A percentile compares a stretch with the other conserved stretches of the same genome.
Conservation (phyloP, 2,329 filamentous ascomycete genomes). For the Teratosphaeria nubilosa region DNA sequence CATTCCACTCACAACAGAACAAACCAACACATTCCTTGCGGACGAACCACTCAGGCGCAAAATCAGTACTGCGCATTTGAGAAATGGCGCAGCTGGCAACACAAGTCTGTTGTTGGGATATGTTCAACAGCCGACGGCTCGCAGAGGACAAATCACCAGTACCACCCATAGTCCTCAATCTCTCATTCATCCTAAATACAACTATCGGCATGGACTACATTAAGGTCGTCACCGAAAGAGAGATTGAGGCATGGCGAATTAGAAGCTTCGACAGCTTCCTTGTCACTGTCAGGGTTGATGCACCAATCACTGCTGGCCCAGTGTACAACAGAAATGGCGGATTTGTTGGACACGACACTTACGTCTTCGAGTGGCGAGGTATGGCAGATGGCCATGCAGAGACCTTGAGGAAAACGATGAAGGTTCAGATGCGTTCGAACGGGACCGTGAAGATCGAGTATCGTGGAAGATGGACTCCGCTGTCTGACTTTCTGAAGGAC, state of each 20-base stretch:
- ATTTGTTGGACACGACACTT: slow-evolving; percentile 1
- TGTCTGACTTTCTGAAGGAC: slow-evolving; percentile 1
- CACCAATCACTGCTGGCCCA: background rate
- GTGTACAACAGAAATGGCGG: background rate
- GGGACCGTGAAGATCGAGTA: background rate
- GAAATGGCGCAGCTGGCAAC: background rate
- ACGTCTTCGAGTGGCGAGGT: slow-evolving; percentile 1
- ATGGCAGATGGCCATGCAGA: background rate
- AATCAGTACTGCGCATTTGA: background rate
- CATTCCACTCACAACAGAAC: background rate
- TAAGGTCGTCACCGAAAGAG: background rate
- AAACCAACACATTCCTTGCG: background rate
- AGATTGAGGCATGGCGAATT: background rate
- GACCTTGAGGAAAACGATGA: background rate
- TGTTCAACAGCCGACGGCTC: background rate
- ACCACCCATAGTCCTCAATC: background rate
- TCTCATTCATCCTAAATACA: background rate
- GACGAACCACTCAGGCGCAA: background rate
- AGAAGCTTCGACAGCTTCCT: slow-evolving; percentile 3
- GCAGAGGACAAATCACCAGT: background rate
- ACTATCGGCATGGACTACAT: slow-evolving; percentile 2
- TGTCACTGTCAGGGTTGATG: background rate
- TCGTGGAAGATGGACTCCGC: background rate
- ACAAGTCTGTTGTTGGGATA: background rate
- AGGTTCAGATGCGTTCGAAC: background rate